A percentile compares a stretch with the other conserved stretches of the same genome.
phyloP scores from a whole-genome alignment of 306 rosid genomes.

The Carpinus viminea region DNA sequence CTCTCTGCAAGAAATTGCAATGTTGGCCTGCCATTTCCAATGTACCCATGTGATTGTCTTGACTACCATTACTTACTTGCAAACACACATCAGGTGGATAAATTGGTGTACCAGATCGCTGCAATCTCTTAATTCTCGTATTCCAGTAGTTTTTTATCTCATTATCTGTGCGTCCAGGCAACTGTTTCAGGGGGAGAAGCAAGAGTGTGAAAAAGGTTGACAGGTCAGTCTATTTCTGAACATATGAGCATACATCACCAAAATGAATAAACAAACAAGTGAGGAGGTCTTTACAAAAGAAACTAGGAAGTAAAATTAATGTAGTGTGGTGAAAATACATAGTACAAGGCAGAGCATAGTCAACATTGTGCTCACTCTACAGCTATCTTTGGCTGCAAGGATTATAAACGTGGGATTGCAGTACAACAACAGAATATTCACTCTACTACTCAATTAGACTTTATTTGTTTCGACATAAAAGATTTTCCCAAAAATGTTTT shows the following conservation, averaged over 20 bases:
- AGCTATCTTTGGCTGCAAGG: not conserved
- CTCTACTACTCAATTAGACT: not conserved
- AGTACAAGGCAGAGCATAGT: not conserved
- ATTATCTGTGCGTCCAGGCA: conserved; percentile 83
- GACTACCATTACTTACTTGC: conserved; percentile 38
- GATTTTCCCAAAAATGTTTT: too few species aligned
- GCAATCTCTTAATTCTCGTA: conserved; percentile 57
- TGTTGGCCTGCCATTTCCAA: conserved; percentile 26
- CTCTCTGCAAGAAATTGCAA: conserved; percentile 34
- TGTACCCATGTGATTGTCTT: conserved; percentile 36
- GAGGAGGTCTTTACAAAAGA: not conserved
- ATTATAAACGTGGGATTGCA: not conserved
- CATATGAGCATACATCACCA: not conserved
- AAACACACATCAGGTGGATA: conserved; percentile 59
- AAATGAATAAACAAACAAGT: not conserved
- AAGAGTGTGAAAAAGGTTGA: conserved; percentile 12
- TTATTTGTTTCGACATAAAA: too few species aligned
- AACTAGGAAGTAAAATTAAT: not conserved
- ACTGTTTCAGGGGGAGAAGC: conserved; percentile 41
- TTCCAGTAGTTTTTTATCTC: conserved; percentile 86
- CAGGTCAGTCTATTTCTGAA: conserved; percentile 4
- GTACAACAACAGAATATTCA: not conserved
- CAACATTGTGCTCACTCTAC: not conserved
- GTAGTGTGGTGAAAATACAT: not conserved
- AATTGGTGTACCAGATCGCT: conserved; percentile 57